Percentiles rank a stretch among this genome's conserved stretches.
Conservation (phyloP, 768 basidiomycete species). For the Lactifluus subvellereus region DNA sequence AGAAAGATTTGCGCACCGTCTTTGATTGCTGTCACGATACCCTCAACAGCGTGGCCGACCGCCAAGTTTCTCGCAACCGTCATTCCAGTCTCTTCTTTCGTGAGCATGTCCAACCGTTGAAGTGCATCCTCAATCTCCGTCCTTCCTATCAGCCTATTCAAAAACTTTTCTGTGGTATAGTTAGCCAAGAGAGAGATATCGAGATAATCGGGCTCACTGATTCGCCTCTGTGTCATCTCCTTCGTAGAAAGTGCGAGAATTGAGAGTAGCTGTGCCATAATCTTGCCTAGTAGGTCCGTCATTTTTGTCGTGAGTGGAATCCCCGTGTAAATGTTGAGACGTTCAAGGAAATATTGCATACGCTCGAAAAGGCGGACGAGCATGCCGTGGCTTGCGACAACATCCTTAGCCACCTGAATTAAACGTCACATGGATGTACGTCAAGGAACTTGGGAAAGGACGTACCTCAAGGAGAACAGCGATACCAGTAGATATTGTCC, state of each 20-base stretch:
- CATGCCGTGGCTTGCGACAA: background rate
- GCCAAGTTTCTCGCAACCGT: background rate
- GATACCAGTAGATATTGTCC: background rate
- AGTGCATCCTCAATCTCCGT: background rate
- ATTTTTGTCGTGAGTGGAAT: background rate
- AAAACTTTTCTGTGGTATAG: background rate
- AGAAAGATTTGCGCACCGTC: background rate
- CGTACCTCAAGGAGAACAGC: background rate
- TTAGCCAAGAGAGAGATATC: background rate
- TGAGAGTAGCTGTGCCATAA: background rate
- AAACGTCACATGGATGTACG: background rate
- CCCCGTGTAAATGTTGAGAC: background rate
- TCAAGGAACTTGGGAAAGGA: too few relatives aligned
- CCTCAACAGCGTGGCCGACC: background rate
- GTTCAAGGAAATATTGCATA: slow-evolving; percentile 1
- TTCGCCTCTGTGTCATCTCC: background rate
- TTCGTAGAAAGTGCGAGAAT: background rate
- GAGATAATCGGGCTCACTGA: background rate
- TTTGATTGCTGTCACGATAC: background rate
- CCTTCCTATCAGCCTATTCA: background rate
- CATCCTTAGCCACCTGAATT: background rate
- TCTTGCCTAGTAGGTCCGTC: background rate
- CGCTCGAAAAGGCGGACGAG: slow-evolving; percentile 5
- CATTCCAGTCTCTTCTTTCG: background rate
- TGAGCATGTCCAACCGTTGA: background rate